These are phyloP conservation scores for Eucalyptus paniculata DNA, from an alignment of 345 rosid genomes.

Conservation along the genomic window DNA sequence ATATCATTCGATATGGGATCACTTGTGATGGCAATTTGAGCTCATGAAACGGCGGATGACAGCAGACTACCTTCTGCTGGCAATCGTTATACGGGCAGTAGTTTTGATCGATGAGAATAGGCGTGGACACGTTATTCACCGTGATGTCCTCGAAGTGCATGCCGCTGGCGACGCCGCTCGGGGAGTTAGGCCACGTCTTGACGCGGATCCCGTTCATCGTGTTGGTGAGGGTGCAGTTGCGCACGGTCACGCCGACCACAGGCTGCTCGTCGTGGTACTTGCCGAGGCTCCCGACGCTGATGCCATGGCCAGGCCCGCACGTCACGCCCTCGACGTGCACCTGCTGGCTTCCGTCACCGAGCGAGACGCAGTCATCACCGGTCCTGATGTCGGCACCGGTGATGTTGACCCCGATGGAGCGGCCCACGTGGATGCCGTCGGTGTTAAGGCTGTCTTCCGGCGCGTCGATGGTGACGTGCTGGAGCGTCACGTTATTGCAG, in stretches of 20 bases:
- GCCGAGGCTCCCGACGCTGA: conserved; percentile 52
- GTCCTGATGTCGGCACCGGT: conserved; percentile 6
- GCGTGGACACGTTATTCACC: conserved; percentile 36
- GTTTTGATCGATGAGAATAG: conserved; percentile 36
- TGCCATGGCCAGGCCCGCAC: conserved; percentile 59
- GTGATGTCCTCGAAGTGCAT: conserved; percentile 34
- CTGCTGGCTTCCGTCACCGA: conserved; percentile 30
- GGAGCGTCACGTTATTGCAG: conserved; percentile 25
- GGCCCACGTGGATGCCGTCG: conserved; percentile 44
- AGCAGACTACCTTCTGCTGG: conserved; percentile 10
- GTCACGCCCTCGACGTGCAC: conserved; percentile 2
- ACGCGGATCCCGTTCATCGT: conserved; percentile 44
- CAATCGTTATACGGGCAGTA: conserved; percentile 32
- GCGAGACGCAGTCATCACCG: conserved; percentile 47
- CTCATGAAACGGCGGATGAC: not conserved
- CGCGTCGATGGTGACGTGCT: conserved; percentile 5
- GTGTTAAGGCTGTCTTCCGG: conserved; percentile 39
- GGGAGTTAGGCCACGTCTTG: conserved; percentile 44
- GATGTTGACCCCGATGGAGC: conserved; percentile 14
- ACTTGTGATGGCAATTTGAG: not conserved
- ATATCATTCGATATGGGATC: not conserved
- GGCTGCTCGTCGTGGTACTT: conserved; percentile 27
- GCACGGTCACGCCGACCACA: conserved; percentile 25
- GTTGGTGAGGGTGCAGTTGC: conserved; percentile 14
- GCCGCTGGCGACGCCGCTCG: conserved; percentile 9